phyloP scores from a whole-genome alignment of 805 yeast species.

The Cyberlindnera americana region DNA sequence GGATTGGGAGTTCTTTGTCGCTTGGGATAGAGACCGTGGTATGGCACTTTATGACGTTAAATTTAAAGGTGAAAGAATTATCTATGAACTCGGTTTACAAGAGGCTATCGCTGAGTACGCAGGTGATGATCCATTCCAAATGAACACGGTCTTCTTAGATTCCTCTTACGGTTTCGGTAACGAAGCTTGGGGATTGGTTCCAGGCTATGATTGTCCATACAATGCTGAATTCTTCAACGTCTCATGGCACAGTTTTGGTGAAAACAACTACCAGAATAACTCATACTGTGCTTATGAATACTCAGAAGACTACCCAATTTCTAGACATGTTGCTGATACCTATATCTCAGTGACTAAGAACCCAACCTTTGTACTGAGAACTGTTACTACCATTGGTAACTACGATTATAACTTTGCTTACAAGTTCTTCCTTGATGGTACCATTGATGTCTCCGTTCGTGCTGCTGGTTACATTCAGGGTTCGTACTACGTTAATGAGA shows the following conservation, averaged over 20 bases:
- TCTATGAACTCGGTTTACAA: conserved; percentile 28
- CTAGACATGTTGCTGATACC: conserved; percentile 22
- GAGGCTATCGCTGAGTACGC: conserved; percentile 31
- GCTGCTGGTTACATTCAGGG: conserved; percentile 32
- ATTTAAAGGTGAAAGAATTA: conserved; percentile 30
- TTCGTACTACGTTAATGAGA: conserved; percentile 25
- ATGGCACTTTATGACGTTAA: conserved; percentile 25
- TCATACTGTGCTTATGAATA: conserved; percentile 27
- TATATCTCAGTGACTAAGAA: conserved; percentile 23
- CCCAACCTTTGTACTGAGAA: conserved; percentile 26
- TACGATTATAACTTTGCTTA: conserved; percentile 27
- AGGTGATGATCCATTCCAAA: conserved; percentile 31
- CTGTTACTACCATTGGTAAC: conserved; percentile 26
- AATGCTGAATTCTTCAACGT: conserved; percentile 29
- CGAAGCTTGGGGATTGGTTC: conserved; percentile 29
- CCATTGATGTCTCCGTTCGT: conserved; percentile 28
- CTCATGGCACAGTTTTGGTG: conserved; percentile 27
- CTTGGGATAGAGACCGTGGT: conserved; percentile 28
- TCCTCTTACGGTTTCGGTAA: conserved; percentile 29
- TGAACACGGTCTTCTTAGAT: conserved; percentile 26
- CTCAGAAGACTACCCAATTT: conserved; percentile 23
- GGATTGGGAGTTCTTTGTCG: conserved; percentile 29
- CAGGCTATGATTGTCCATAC: conserved; percentile 30
- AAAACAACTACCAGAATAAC: conserved; percentile 25
- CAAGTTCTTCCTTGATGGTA: conserved; percentile 27